A percentile compares a stretch with the other conserved stretches of the same genome.
These are phyloP conservation scores for Thelonectria discophora DNA, from an alignment of 2,329 filamentous ascomycete species.

Conservation along the genomic window DNA sequence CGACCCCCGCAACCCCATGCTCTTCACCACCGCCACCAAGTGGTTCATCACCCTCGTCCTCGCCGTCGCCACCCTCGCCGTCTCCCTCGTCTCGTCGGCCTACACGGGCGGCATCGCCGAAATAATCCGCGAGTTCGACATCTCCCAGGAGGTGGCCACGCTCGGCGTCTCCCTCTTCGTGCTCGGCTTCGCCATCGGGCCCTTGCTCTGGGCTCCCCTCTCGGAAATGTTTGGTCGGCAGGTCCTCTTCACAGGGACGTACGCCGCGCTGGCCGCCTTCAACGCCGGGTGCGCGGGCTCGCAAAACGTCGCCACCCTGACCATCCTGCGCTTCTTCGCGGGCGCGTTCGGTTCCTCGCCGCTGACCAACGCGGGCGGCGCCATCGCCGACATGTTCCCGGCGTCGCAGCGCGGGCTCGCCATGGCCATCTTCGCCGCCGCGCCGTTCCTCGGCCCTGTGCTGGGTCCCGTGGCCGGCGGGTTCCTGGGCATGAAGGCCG, in stretches of 20 bases:
- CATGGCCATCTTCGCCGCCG: constrained; percentile 17
- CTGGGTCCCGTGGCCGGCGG: constrained; percentile 11
- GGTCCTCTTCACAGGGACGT: constrained; percentile 8
- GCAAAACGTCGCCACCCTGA: neutral
- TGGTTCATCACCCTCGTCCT: constrained; percentile 18
- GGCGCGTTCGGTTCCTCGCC: constrained; percentile 13
- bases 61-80: constrained; percentile 15
- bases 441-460: constrained; percentile 10
- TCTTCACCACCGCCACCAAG: constrained; percentile 3
- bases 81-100: constrained; percentile 14
- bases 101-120: constrained; percentile 9
- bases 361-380: constrained; percentile 15
- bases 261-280: constrained; percentile 9
- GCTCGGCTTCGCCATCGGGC: constrained; percentile 10
- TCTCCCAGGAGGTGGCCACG: constrained; percentile 7
- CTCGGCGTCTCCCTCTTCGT: constrained; percentile 18
- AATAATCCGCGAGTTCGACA: constrained; percentile 1
- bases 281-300: constrained; percentile 10
- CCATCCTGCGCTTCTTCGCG: constrained; percentile 9
- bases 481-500: constrained; percentile 11
- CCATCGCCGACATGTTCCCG: constrained; percentile 19
- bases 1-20: constrained; percentile 20
- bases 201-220: constrained; percentile 10
- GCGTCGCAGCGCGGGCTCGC: constrained; percentile 5
- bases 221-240: constrained; percentile 14